Percentiles rank a stretch among this genome's conserved stretches.
phyloP scores from a whole-genome alignment of 2,329 filamentous ascomycete genomes.

The Neonectria magnoliae region DNA sequence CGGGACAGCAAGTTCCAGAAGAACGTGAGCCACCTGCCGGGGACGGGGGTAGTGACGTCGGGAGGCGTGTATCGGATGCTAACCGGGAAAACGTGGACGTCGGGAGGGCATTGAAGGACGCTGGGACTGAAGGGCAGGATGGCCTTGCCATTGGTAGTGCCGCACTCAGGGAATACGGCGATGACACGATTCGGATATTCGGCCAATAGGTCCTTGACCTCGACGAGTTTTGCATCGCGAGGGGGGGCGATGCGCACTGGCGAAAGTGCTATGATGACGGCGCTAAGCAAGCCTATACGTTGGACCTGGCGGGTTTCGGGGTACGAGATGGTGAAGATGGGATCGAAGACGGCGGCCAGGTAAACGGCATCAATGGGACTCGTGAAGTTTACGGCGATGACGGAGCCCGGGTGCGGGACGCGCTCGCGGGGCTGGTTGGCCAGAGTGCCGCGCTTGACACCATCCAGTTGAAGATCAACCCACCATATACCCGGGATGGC shows the following conservation, averaged over 20 bases:
- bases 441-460: constrained; percentile 90
- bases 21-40: constrained; percentile 76
- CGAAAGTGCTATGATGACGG: constrained; percentile 78
- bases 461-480: constrained; percentile 98
- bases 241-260: constrained; percentile 62
- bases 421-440: constrained; percentile 77
- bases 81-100: constrained; percentile 86
- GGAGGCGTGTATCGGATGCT: constrained; percentile 88
- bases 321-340: constrained; percentile 89
- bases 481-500: constrained; percentile 95
- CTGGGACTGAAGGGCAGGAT: constrained; percentile 86
- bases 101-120: constrained; percentile 72
- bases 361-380: constrained; percentile 94
- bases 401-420: constrained; percentile 79
- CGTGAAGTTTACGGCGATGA: constrained; percentile 92
- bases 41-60: constrained; percentile 91
- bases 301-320: constrained; percentile 78
- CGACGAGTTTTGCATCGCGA: constrained; percentile 62
- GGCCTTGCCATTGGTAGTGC: constrained; percentile 91
- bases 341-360: constrained; percentile 94
- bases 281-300: constrained; percentile 78
- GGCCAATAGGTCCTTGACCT: constrained; percentile 70
- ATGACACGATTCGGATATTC: constrained; percentile 79
- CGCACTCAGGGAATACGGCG: constrained; percentile 92
- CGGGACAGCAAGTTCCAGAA: constrained; percentile 87